phyloP scores from a whole-genome alignment of 805 yeast genomes.

The Lipomyces sp. region DNA sequence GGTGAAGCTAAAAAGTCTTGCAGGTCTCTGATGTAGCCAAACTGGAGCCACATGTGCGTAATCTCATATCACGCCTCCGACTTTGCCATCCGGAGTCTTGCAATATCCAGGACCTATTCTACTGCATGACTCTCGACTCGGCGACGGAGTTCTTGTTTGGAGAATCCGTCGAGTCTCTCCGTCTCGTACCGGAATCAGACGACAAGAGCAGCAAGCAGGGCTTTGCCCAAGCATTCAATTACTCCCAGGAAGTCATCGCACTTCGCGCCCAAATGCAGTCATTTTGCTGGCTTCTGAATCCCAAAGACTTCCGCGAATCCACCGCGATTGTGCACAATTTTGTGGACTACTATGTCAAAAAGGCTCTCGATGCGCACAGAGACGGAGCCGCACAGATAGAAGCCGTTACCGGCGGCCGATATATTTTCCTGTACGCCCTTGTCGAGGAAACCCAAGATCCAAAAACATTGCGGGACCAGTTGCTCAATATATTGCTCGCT shows the following conservation, averaged over 20 bases:
- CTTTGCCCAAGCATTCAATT: conserved; percentile 40
- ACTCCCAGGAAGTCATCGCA: conserved; percentile 34
- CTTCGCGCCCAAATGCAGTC: conserved; percentile 37
- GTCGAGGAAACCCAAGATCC: conserved; percentile 57
- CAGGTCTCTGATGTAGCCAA: conserved; percentile 38
- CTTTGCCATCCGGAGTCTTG: conserved; percentile 28
- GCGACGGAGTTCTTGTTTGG: conserved; percentile 48
- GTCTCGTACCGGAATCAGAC: conserved; percentile 15
- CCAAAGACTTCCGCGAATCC: conserved; percentile 45
- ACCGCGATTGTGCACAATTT: conserved; percentile 44
- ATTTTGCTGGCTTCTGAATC: conserved; percentile 36
- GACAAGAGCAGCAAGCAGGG: conserved; percentile 21
- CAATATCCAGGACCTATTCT: conserved; percentile 44
- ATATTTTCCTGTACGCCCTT: conserved; percentile 55
- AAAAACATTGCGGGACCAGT: conserved; percentile 54
- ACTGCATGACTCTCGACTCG: conserved; percentile 45
- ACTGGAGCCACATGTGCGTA: conserved; percentile 42
- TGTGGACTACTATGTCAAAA: conserved; percentile 51
- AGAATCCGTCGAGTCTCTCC: conserved; percentile 42
- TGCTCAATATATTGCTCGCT: conserved; percentile 57
- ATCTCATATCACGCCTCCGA: conserved; percentile 34
- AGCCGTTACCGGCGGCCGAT: conserved; percentile 47
- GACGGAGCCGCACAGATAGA: conserved; percentile 16
- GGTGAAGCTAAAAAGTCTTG: neutral
- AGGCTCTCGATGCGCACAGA: conserved; percentile 43